These are phyloP conservation scores for Ustulina deusta DNA, from an alignment of 2,329 filamentous ascomycete genomes.

Conservation along the genomic window DNA sequence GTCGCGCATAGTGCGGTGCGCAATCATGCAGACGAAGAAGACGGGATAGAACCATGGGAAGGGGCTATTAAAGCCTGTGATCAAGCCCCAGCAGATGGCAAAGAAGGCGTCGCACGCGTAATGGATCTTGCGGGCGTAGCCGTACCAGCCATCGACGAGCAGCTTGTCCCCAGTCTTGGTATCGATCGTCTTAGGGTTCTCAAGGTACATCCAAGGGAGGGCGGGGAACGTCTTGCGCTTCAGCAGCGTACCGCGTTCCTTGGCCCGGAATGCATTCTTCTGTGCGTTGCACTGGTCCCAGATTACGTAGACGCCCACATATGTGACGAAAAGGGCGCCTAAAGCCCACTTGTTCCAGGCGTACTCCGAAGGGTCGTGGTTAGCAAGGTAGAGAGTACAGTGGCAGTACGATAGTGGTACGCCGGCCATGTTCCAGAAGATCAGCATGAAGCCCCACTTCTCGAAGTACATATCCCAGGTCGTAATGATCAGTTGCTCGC, in stretches of 20 bases:
- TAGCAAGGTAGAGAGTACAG: conserved; percentile 89
- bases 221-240: conserved; percentile 87
- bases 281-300: conserved; percentile 95
- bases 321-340: conserved; percentile 72
- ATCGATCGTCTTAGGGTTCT: conserved; percentile 83
- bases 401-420: conserved; percentile 94
- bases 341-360: conserved; percentile 79
- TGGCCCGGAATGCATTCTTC: conserved; percentile 90
- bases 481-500: conserved; percentile 88
- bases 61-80: conserved; percentile 71
- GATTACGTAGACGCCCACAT: conserved; percentile 87
- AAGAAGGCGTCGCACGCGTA: conserved; percentile 65
- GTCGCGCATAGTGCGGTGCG: conserved; percentile 80
- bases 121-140: conserved; percentile 73
- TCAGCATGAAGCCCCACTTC: conserved; percentile 97
- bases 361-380: conserved; percentile 82
- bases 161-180: conserved; percentile 81
- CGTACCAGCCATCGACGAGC: conserved; percentile 88
- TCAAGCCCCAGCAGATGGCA: conserved; percentile 63
- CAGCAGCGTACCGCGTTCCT: conserved; percentile 77
- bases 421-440: conserved; percentile 96
- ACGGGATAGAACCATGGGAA: conserved; percentile 92
- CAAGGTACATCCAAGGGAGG: conserved; percentile 85
- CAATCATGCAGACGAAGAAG: conserved; percentile 85
- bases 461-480: conserved; percentile 98